A percentile compares a stretch with the other conserved stretches of the same genome.
Conservation (phyloP, 2,329 filamentous ascomycete species). For the Pseudogymnoascus destructans region DNA sequence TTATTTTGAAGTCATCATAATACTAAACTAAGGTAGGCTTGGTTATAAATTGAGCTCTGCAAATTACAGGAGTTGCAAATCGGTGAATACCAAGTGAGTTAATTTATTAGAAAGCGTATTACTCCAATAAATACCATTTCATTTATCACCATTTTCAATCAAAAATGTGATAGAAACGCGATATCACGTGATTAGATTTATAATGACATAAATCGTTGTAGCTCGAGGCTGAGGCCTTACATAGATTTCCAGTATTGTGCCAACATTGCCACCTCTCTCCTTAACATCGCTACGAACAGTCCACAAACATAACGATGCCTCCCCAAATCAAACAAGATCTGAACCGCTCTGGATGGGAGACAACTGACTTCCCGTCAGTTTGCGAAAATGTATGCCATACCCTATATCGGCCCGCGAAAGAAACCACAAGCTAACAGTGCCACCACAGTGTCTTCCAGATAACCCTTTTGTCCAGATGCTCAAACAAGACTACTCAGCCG, state of each 20-base stretch:
- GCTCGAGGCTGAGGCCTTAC: constrained; percentile 1
- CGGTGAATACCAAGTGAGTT: not conserved
- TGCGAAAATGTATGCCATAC: constrained; percentile 29
- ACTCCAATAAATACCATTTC: not conserved
- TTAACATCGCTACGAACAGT: not conserved
- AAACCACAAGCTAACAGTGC: not conserved
- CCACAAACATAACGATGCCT: constrained; percentile 42
- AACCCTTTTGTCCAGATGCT: constrained; percentile 99
- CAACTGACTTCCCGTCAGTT: constrained; percentile 75
- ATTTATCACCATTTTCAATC: not conserved
- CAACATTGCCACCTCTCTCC: not conserved
- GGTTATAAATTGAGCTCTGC: no score
- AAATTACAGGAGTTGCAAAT: no score
- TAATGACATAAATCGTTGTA: constrained; percentile 5
- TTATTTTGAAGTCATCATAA: not conserved
- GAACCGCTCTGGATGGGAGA: constrained; percentile 92
- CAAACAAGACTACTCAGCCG: constrained; percentile 87
- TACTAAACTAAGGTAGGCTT: no score
- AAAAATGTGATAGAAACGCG: not conserved
- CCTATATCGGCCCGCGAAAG: not conserved
- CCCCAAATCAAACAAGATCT: constrained; percentile 93
- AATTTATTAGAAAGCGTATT: not conserved
- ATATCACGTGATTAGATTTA: not conserved
- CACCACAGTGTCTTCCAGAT: constrained; percentile 67
- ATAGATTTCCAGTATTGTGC: constrained; percentile 1